Base-by-base conservation (phyloP, 2,329 filamentous ascomycete genomes). In the Neofusicoccum cordaticola region DNA sequence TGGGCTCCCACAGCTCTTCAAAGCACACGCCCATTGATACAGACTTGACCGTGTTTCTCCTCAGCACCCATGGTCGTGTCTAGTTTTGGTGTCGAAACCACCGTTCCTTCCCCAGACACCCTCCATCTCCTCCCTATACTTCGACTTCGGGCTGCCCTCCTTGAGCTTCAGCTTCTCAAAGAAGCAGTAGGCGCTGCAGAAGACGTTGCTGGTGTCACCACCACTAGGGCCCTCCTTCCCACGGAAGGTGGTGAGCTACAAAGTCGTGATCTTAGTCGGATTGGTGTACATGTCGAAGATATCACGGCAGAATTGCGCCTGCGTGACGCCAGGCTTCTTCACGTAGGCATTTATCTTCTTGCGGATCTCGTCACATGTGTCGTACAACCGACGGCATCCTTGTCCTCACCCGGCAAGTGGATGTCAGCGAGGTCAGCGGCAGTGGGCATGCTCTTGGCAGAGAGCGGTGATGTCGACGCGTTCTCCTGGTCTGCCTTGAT, bases 331-430 rank as follows among this genome's bases (percentile, higher is more conserved):
- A 0, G 80, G 76, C 52, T 81, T 76, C n/a, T 74, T 71, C 9
- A 88, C 75, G 66, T 84, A 75, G 0, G 80, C 79, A 31, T 78
- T 78, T 69, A 88, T 86, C 76, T 88, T 87, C 71, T 78, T 80
- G 52, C 86, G 82, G 13, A 88, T 71, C 58, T 84, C 83, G 67
- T 87, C 82, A 88, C 82, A 88, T 4, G 82, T 84, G 67, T 88
- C 71, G 69, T 77, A 87, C 37, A 88, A 75, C 0, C 73, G 6
- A 87, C 84, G 0, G 65, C 69, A 39, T 79, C 77, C 0, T 73
- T 69, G 0, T 79, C 79, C 71, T 88, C 85, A 12, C 82, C 81
- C 0, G 77, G 73, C 0, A 88, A 76, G 8, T 71, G 58, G 34
- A 86, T 72, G 15, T 67, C 73, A 39, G 76, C 74, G 19, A 84